These are phyloP conservation scores for Agaricus blazei DNA, from an alignment of 768 basidiomycete species.

Conservation along the genomic window DNA sequence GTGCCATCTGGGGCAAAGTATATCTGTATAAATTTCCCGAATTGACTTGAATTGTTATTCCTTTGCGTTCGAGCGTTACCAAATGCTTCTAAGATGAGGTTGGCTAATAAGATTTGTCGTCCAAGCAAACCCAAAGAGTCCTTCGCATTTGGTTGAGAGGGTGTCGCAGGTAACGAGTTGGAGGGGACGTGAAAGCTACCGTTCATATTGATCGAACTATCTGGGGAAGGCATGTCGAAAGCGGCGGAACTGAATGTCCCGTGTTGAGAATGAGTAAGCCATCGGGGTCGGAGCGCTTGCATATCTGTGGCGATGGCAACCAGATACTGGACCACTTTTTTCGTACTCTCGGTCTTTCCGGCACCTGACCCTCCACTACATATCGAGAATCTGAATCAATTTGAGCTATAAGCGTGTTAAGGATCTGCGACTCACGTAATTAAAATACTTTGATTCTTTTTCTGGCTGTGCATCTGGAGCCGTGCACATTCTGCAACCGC, in stretches of 20 bases:
- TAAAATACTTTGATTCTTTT: conserved; percentile 95
- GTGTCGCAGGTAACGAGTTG: conserved; percentile 38
- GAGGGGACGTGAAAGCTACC: conserved; percentile 48
- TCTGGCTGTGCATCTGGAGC: conserved; percentile 96
- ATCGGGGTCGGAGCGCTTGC: conserved; percentile 40
- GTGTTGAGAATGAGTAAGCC: conserved; percentile 60
- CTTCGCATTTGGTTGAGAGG: conserved; percentile 50
- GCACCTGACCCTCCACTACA: conserved; percentile 95
- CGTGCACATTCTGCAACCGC: conserved; percentile 97
- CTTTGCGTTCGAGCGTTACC: conserved; percentile 98
- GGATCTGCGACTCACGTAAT: conserved; percentile 71
- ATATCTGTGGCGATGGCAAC: conserved; percentile 92
- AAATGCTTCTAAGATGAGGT: conserved; percentile 95
- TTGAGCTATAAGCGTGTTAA: neutral
- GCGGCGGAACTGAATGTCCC: conserved; percentile 53
- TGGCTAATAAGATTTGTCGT: conserved; percentile 94
- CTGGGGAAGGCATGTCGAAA: conserved; percentile 53
- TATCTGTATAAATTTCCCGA: conserved; percentile 97
- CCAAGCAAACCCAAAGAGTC: conserved; percentile 84
- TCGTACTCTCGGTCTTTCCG: conserved; percentile 98
- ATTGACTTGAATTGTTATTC: conserved; percentile 98
- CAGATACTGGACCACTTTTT: conserved; percentile 99
- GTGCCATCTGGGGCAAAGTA: conserved; percentile 90
- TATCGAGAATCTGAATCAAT: neutral
- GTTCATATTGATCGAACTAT: conserved; percentile 62